phyloP scores from a whole-genome alignment of 2,329 filamentous ascomycete species.

The Diaporthe capsici region DNA sequence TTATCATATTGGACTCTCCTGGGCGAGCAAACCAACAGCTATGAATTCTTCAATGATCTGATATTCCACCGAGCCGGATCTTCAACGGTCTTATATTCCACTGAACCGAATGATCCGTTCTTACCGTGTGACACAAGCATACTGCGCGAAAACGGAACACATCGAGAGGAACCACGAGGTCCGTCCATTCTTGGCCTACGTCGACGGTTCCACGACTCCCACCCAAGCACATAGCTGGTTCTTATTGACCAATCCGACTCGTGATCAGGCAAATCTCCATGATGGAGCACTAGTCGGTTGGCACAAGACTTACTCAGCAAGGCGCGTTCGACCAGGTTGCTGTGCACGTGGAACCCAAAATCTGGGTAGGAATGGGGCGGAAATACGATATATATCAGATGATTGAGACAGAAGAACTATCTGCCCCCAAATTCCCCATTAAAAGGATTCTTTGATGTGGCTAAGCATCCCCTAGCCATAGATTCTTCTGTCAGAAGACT shows the following conservation, averaged over 20 bases:
- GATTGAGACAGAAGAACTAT: background rate
- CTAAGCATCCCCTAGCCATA: background rate
- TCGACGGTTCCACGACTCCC: background rate
- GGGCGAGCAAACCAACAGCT: background rate
- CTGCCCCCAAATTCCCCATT: background rate
- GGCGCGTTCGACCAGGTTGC: background rate
- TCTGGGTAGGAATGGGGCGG: background rate
- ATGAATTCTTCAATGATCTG: background rate
- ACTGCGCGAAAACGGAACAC: background rate
- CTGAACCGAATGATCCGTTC: background rate
- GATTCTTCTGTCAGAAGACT: background rate
- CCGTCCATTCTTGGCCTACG: background rate
- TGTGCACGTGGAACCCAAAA: background rate
- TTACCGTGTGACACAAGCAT: background rate
- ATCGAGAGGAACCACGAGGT: background rate
- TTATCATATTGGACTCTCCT: background rate
- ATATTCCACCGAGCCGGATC: background rate
- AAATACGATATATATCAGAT: background rate
- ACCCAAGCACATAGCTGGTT: background rate
- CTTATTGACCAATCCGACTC: background rate
- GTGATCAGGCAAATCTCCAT: background rate
- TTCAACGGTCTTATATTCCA: background rate
- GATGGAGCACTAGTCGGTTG: background rate
- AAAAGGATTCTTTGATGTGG: background rate
- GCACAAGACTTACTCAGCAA: background rate